Evolutionary conservation across 176 grass and related monocot genomes (phyloP), one percentile per base, ranked within the genome.

Genomic region (Raddia guianensis): DNA sequence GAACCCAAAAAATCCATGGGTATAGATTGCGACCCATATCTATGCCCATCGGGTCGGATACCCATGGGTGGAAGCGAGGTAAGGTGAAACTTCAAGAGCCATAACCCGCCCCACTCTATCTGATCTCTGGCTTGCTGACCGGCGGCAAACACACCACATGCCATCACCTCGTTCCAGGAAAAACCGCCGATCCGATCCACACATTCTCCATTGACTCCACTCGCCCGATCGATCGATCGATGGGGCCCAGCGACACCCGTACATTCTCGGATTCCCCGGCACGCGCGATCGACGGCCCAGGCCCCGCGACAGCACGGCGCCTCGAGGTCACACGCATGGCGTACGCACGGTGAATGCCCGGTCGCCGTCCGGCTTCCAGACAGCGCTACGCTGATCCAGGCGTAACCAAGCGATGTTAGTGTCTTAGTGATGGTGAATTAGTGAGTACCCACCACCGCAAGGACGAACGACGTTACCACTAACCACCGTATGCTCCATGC

Each of bases 401-500:
- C 70, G 35, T 80, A 59, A 11, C 19, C 45, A 32, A 42, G 57
- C 63, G 10, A 12, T 27, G 27, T 27, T 27, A 27, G 27, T 27
- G 27, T 27, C 27, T 27, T 27, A 27, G 27, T 27, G 27, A 27
- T 27, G 27, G 11, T 14, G 48, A 27, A 27, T 69, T n/a, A 15
- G 63, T 46, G 66, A 74, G 19, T 80, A 80, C 77, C 75, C 4
- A 21, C 45, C 48, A 12, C 75, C 37, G 61, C n/a, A 61, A 84
- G 81, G 81, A 80, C 86, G 53, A 75, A 80, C 86, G 53, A 75
- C 35, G 68, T 73, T 77, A 73, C 80, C 3, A 46, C 82, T 47
- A 2, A 19, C 54, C 43, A 9, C 54, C 40, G 62, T 49, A n/a
- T 9, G 4, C 16, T 40, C 52, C 19, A 2, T 18, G 59, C 62